Base-by-base conservation (phyloP, 768 basidiomycete genomes). In the Lactifluus rugatus region DNA sequence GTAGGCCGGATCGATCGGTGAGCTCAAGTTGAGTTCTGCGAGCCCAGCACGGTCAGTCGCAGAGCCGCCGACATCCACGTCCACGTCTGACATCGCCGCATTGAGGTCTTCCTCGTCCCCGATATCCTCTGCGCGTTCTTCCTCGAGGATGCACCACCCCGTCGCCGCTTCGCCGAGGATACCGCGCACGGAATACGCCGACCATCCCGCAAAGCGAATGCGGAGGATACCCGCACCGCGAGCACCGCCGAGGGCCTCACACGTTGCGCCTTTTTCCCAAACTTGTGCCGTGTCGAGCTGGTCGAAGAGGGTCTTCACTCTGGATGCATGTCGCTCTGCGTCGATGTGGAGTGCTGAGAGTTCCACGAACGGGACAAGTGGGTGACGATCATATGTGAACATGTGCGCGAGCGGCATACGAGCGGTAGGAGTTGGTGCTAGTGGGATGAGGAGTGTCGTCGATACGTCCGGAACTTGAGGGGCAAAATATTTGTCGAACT, bases 61-160 rank as follows among this genome's bases (percentile, higher is more conserved):
- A 1, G 64, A 55, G n/a, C 50, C 64, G 13, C 28, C 28, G 6
- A 31, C 3, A 4, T 31, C 28, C 28, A 54, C 14, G 36, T 68
- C 60, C 54, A 53, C 14, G 36, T 68, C 60, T 52, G 71, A 73
- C 31, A 69, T 62, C 21, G 62, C 63, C 3, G 46, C 52, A n/a
- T 58, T 57, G 34, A 37, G 28, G 21, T 52, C 61, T 9, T 32
- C 31, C 11, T 28, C 36, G 3, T 23, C 25, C 2, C 6, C 44
- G 17, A 19, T 57, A 44, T 32, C 41, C n/a, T 59, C 64, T 32
- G 65, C 71, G 2, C 63, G 48, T 21, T 70, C 68, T 65, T 89
- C 87, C 66, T 88, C 81, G 17, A 91, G 69, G 0, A 77, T 74
- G 70, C 87, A 91, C 89, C 89, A 92, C 0, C 83, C 85, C 8